These are phyloP conservation scores for Botrytis sinoallii DNA, from an alignment of 2,329 filamentous ascomycete species.

Conservation along the genomic window DNA sequence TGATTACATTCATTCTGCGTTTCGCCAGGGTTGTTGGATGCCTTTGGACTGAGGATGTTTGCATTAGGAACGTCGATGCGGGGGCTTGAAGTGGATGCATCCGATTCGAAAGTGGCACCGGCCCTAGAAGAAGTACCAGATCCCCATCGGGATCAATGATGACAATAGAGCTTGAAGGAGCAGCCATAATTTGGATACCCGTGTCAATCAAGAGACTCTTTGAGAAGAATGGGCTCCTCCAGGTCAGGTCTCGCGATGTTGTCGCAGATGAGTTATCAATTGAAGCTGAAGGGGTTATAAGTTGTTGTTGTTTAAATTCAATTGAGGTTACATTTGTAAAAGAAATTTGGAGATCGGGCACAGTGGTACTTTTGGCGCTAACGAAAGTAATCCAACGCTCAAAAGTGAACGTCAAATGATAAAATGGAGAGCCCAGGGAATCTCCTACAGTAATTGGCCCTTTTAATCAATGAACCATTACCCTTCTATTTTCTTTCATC, in stretches of 20 bases:
- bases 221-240: neutral
- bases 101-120: neutral
- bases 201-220: neutral
- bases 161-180: neutral
- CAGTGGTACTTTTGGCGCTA: neutral
- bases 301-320: neutral
- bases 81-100: neutral
- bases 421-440: too few species aligned
- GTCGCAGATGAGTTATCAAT: too few species aligned
- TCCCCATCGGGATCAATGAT: conserved; percentile 6
- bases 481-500: too few species aligned
- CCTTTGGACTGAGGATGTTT: too few species aligned
- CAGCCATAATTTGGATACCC: neutral
- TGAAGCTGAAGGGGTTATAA: neutral
- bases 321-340: neutral
- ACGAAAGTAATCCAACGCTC: neutral
- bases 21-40: neutral
- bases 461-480: too few species aligned
- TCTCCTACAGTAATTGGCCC: too few species aligned
- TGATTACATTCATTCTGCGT: neutral
- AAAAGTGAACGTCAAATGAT: too few species aligned
- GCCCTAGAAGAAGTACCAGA: neutral
- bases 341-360: neutral
- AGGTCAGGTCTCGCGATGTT: neutral
- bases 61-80: neutral